phyloP scores from a whole-genome alignment of 108 stramenopile species.

The Skeletonema costatum region DNA sequence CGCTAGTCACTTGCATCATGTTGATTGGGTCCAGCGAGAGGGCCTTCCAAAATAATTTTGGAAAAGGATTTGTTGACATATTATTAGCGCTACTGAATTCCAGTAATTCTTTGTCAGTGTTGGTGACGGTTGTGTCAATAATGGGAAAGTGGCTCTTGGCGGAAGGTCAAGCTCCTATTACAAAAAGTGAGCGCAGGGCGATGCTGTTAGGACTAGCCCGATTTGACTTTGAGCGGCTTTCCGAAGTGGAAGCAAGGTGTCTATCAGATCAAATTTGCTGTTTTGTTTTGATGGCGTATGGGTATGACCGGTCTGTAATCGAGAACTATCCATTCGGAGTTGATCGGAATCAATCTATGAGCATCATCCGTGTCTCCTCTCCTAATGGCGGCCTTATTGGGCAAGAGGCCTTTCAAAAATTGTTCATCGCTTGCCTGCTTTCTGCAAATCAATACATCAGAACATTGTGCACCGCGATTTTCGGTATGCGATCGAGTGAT shows the following conservation, averaged over 20 bases:
- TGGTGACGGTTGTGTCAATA: slow-evolving; percentile 62
- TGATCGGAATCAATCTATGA: background rate
- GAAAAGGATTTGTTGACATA: slow-evolving; percentile 60
- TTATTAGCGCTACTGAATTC: slow-evolving; percentile 67
- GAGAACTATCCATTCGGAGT: slow-evolving; percentile 28
- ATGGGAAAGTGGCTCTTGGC: slow-evolving; percentile 68
- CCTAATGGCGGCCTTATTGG: slow-evolving; percentile 4
- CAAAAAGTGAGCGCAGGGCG: slow-evolving; percentile 61
- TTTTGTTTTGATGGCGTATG: slow-evolving; percentile 45
- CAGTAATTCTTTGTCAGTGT: slow-evolving; percentile 59
- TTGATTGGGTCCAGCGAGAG: slow-evolving; percentile 55
- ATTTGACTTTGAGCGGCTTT: slow-evolving; percentile 68
- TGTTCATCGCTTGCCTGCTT: slow-evolving; percentile 55
- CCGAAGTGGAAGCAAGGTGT: slow-evolving; percentile 64
- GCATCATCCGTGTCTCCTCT: background rate
- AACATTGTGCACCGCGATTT: slow-evolving; percentile 28
- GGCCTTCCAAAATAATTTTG: slow-evolving; percentile 53
- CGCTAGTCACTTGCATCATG: slow-evolving; percentile 32
- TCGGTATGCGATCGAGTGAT: slow-evolving; percentile 11
- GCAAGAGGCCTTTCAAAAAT: slow-evolving; percentile 29
- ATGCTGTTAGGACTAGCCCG: slow-evolving; percentile 63
- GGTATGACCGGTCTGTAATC: slow-evolving; percentile 18
- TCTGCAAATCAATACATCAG: slow-evolving; percentile 47
- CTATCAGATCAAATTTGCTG: slow-evolving; percentile 65
- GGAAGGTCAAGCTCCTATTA: slow-evolving; percentile 49